Conservation (phyloP, 2,329 filamentous ascomycete genomes). For the Arthrinium phaeospermum region DNA sequence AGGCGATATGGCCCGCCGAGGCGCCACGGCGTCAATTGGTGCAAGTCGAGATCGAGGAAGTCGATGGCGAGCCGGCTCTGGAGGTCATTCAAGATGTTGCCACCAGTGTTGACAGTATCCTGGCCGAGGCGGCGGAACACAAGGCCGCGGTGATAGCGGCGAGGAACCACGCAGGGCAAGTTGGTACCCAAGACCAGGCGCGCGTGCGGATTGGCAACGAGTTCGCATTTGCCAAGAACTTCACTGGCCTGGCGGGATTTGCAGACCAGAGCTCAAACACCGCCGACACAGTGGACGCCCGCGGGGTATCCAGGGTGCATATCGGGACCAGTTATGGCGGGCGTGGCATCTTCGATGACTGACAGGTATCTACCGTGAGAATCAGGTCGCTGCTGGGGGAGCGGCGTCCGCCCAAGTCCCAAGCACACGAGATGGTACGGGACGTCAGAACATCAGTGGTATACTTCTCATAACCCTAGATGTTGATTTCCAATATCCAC, state of each 20-base stretch:
- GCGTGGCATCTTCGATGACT: constrained; percentile 13
- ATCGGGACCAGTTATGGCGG: constrained; percentile 18
- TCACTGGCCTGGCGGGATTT: neutral
- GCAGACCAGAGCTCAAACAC: constrained; percentile 10
- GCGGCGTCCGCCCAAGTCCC: neutral
- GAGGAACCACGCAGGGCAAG: neutral
- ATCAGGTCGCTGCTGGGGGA: neutral
- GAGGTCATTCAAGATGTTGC: neutral
- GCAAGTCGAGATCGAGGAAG: constrained; percentile 19
- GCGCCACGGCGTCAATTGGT: constrained; percentile 1
- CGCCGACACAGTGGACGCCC: constrained; percentile 1
- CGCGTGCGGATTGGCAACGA: neutral
- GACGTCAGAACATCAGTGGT: too few species aligned
- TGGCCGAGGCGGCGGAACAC: neutral
- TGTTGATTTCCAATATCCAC: too few species aligned
- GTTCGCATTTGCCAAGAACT: neutral
- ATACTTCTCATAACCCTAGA: too few species aligned
- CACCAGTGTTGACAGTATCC: neutral
- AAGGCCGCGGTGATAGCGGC: neutral
- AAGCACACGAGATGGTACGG: too few species aligned
- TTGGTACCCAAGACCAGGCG: neutral
- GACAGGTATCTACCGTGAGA: neutral
- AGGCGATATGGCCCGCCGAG: constrained; percentile 8
- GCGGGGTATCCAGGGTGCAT: neutral
- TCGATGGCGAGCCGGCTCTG: constrained; percentile 4